phyloP scores from a whole-genome alignment of 768 basidiomycete species.

The Termitomyces sp. region DNA sequence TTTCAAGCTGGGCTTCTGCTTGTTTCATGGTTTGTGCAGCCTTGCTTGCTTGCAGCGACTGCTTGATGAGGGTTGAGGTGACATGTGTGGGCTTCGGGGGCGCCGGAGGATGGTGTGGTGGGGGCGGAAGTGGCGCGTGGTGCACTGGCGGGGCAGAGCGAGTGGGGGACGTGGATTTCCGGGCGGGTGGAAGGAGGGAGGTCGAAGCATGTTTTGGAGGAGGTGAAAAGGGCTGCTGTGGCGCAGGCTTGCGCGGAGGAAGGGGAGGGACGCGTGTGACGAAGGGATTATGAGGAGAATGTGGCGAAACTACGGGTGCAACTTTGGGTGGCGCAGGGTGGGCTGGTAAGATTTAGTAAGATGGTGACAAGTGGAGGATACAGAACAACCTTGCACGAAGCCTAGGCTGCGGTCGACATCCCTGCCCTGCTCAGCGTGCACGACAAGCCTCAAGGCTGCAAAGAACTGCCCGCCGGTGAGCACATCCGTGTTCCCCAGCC shows the following conservation, averaged over 20 bases:
- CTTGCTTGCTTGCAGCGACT: slow-evolving; percentile 72
- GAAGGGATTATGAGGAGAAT: slow-evolving; percentile 41
- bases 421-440: slow-evolving; percentile 61
- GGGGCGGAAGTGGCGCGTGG: slow-evolving; percentile 1
- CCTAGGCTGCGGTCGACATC: slow-evolving; percentile 64
- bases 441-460: slow-evolving; percentile 64
- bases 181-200: slow-evolving; percentile 16
- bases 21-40: slow-evolving; percentile 69
- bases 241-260: slow-evolving; percentile 48
- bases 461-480: slow-evolving; percentile 76
- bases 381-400: slow-evolving; percentile 68
- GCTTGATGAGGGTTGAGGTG: slow-evolving; percentile 67
- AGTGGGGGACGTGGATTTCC: slow-evolving; percentile 20
- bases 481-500: slow-evolving; percentile 47
- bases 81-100: slow-evolving; percentile 48
- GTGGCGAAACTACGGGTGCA: slow-evolving; percentile 17
- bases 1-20: slow-evolving; percentile 65
- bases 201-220: slow-evolving; percentile 38
- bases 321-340: slow-evolving; percentile 15
- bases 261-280: slow-evolving; percentile 42
- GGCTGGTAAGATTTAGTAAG: slow-evolving; percentile 15
- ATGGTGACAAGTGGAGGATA: background rate
- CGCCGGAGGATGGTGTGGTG: slow-evolving; percentile 20
- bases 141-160: slow-evolving; percentile 12
- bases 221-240: slow-evolving; percentile 22